Conservation (phyloP, 2,329 filamentous ascomycete genomes). For the Leptodontidium sp. region DNA sequence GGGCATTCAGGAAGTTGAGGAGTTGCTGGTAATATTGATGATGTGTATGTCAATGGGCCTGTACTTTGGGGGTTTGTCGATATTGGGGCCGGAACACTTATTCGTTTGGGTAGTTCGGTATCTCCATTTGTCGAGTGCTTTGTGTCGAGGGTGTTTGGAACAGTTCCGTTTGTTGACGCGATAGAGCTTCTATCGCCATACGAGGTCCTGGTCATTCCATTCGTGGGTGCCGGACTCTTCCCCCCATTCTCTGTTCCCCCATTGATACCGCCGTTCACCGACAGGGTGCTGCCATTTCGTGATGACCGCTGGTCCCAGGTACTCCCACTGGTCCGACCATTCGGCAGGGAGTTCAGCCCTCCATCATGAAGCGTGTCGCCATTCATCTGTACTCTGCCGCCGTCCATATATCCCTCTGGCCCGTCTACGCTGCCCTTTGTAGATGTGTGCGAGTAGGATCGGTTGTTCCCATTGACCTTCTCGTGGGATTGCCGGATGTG, state of each 20-base stretch:
- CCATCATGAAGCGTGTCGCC: constrained; percentile 49
- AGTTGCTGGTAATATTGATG: constrained; percentile 43
- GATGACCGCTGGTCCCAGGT: constrained; percentile 47
- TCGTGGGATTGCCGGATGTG: constrained; percentile 46
- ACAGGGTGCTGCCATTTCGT: constrained; percentile 44
- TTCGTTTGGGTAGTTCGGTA: constrained; percentile 34
- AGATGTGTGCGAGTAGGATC: constrained; percentile 41
- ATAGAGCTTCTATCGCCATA: constrained; percentile 43
- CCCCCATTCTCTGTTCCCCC: constrained; percentile 43
- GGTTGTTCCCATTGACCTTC: constrained; percentile 46
- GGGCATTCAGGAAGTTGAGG: constrained; percentile 39
- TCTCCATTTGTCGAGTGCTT: constrained; percentile 40
- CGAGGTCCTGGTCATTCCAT: constrained; percentile 37
- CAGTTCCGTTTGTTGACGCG: constrained; percentile 43
- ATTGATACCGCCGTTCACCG: constrained; percentile 43
- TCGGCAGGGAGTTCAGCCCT: constrained; percentile 67
- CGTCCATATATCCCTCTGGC: constrained; percentile 45
- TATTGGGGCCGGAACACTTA: constrained; percentile 38
- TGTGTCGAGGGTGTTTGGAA: constrained; percentile 29
- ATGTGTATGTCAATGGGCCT: constrained; percentile 45
- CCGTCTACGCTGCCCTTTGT: constrained; percentile 48
- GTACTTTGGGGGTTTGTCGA: constrained; percentile 45
- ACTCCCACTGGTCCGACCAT: constrained; percentile 59
- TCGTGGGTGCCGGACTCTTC: constrained; percentile 42
- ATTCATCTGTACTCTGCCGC: constrained; percentile 39